A percentile compares a stretch with the other conserved stretches of the same genome.
Evolutionary conservation across 768 basidiomycete genomes (phyloP).

Genomic region (Mycena polygramma): DNA sequence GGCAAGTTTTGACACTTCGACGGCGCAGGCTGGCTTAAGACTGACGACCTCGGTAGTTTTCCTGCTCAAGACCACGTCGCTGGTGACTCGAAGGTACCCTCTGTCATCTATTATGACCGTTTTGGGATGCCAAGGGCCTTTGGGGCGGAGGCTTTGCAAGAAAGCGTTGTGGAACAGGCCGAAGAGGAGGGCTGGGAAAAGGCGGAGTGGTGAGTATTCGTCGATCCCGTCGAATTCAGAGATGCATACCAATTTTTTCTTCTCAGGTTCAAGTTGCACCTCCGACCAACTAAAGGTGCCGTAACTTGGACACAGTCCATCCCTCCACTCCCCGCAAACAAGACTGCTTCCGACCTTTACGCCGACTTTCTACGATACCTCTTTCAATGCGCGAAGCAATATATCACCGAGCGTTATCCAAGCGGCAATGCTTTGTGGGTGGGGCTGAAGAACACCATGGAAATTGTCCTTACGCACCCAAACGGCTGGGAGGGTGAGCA

Average conservation of each 20-base stretch:
- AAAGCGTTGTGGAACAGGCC: conserved; percentile 52
- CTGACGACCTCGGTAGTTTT: conserved; percentile 47
- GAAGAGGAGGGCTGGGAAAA: conserved; percentile 60
- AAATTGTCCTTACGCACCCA: conserved; percentile 71
- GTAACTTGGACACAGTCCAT: conserved; percentile 23
- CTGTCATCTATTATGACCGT: conserved; percentile 60
- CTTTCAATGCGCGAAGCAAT: conserved; percentile 56
- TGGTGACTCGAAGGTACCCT: conserved; percentile 63
- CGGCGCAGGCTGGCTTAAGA: no score
- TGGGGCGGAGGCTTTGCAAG: conserved; percentile 60
- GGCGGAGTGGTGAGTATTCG: conserved; percentile 57
- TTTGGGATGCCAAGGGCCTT: conserved; percentile 53
- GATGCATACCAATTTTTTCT: not conserved
- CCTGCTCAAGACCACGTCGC: conserved; percentile 60
- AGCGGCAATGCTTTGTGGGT: conserved; percentile 61
- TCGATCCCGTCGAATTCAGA: not conserved
- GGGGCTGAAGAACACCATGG: conserved; percentile 56
- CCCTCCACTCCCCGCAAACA: conserved; percentile 58
- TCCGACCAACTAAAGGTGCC: conserved; percentile 44
- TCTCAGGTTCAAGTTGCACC: conserved; percentile 54
- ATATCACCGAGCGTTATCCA: conserved; percentile 61
- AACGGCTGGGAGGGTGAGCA: conserved; percentile 77
- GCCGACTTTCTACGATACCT: conserved; percentile 66
- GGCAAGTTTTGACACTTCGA: not conserved
- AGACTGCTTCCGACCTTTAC: conserved; percentile 56